A percentile compares a stretch with the other conserved stretches of the same genome.
Conservation (phyloP, 441 rosid species). For the Populus hybrid region DNA sequence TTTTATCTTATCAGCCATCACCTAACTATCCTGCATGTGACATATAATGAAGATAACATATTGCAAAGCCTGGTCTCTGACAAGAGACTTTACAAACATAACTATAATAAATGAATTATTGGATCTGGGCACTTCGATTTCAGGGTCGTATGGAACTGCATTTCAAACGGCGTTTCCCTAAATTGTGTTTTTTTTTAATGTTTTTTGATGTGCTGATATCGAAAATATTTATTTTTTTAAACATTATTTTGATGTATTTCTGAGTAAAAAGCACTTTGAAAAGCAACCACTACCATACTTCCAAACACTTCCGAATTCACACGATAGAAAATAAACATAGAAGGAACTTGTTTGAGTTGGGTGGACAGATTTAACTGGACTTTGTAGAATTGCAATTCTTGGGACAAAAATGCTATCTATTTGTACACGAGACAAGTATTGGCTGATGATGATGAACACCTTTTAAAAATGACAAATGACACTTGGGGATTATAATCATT, state of each 20-base stretch:
- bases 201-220: no score
- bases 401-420: neutral
- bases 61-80: neutral
- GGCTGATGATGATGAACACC: neutral
- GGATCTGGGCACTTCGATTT: neutral
- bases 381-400: neutral
- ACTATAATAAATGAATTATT: neutral
- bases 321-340: neutral
- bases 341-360: neutral
- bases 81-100: neutral
- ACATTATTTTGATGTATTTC: no score
- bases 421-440: neutral
- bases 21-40: neutral
- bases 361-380: neutral
- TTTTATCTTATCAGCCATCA: neutral
- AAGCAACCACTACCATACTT: no score
- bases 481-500: neutral
- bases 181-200: no score
- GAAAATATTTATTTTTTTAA: no score
- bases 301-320: no score
- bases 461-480: neutral
- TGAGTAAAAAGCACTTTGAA: no score
- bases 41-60: neutral
- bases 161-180: no score
- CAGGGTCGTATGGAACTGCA: neutral